Base-by-base conservation (phyloP, 2,329 filamentous ascomycete genomes). In the Fusarium siculi region DNA sequence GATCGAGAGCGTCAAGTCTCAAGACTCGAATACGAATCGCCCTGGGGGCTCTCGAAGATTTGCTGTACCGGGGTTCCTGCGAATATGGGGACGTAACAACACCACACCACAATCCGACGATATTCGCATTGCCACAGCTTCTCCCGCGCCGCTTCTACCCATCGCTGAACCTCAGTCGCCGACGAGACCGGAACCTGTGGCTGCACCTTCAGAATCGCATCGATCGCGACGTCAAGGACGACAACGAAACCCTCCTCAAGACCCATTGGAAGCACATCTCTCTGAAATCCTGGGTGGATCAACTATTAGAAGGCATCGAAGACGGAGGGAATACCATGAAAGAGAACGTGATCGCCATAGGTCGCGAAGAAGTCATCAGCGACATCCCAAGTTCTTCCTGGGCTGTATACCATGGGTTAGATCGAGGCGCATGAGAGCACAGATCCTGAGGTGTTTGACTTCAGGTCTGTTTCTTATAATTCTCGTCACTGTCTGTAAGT, bases 401-500 rank as follows among this genome's bases (percentile, higher is more conserved):
- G 86, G 86, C 63, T 90, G 88, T 76, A 85, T 89, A 62, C 87
- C 89, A 7, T 87, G 86, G 82, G 79, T 91, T 57, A 85, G 85
- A 76, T 90, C 89, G 46, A 81, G 82, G 53, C 85, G 83, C 57
- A 84, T 89, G 66, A 86, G 89, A 42, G 80, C 83, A 42, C 88
- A 90, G 72, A 85, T 91, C 43, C 77, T 92, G 62, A 86, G 87
- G 37, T 91, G 89, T 77, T 85, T 92, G 30, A 86, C 93, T 11
- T 93, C 93, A 10, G 92, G 91, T 2, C 69, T 88, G 10, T 89
- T 93, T 63, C 80, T 93, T 15, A 79, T 87, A 9, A 78, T 87
- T 36, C 84, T 92, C 52, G 79, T 94, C 46, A 82, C 88, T 58
- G 85, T 93, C 40, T 95, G 93, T 94, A 87, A 84, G 91, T 86